Evolutionary conservation across 352 stramenopile genomes (phyloP), one percentile per base, ranked within the genome.

Genomic region (Phytophthora podocarpi): DNA sequence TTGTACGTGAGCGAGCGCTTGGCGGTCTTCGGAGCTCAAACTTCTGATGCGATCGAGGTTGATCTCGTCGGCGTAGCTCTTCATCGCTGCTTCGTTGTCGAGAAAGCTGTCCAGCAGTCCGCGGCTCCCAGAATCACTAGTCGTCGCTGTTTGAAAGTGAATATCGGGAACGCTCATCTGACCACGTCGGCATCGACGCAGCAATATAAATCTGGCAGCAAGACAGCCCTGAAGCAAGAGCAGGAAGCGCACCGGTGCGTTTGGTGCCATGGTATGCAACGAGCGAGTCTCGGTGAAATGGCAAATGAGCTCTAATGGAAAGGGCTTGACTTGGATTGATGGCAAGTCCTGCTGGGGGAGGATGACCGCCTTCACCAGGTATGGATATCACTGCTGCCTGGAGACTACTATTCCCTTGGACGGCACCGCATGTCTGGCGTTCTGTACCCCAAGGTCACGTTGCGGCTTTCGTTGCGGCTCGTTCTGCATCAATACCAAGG

Each of bases 51-150:
- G 62, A 36, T 57, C 34, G 18, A 75, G 67, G 27, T 72, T 49
- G 26, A 75, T 42, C 28, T 75, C 62, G 16, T 63, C 40, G 7
- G 63, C 67, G 49, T 75, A 74, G 30, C 12, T 68, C 24, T 67
- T 72, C 67, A 75, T 75, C 6, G 57, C 67, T 4, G 30, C 48
- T 40, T 75, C 67, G 31, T 75, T 75, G 46, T 75, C 55, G 5
- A 58, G n/a, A 18, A 64, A 32, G 16, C 55, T 74, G 20, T 64
- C 54, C 4, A 15, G 30, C 24, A 58, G 52, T 41, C 53, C 64
- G 13, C 16, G 30, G 10, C 11, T 43, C 13, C 16, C 23, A 4
- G 26, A 37, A 26, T 47, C 30, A 8, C 5, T 52, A 23, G n/a
- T 36, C n/a, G 41, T 27, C n/a, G 27, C 16, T 48, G 30, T 13